Conservation (phyloP, 495 filamentous ascomycete species). For the Daldinia caldariorum region DNA sequence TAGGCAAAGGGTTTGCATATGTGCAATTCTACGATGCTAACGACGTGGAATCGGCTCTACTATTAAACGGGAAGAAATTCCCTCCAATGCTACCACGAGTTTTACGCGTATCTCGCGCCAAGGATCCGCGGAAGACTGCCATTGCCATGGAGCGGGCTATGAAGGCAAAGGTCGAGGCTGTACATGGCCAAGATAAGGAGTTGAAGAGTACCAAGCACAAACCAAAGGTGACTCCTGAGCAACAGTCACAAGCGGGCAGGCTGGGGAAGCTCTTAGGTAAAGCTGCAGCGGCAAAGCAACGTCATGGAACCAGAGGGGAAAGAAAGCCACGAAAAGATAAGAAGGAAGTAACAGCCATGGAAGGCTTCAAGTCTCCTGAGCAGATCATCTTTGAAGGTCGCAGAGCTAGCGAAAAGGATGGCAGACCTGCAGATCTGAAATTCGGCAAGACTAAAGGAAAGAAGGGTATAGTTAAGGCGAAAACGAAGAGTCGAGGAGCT, state of each 20-base stretch:
- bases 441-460: slow-evolving; percentile 67
- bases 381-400: slow-evolving; percentile 89
- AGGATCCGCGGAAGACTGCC: slow-evolving; percentile 75
- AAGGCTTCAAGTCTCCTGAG: slow-evolving; percentile 66
- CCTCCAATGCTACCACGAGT: slow-evolving; percentile 89
- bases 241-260: slow-evolving; percentile 79
- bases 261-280: slow-evolving; percentile 84
- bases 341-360: slow-evolving; percentile 43
- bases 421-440: slow-evolving; percentile 69
- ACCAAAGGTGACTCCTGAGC: slow-evolving; percentile 71
- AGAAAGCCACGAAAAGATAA: slow-evolving; percentile 47
- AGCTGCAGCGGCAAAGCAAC: slow-evolving; percentile 74
- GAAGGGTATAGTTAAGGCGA: slow-evolving; percentile 60
- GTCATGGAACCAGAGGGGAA: slow-evolving; percentile 50
- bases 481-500: slow-evolving; percentile 61
- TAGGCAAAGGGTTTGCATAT: slow-evolving; percentile 98
- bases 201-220: slow-evolving; percentile 61
- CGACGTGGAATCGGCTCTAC: slow-evolving; percentile 85
- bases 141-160: slow-evolving; percentile 55
- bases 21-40: slow-evolving; percentile 92
- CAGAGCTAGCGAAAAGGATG: slow-evolving; percentile 74
- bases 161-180: slow-evolving; percentile 37
- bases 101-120: slow-evolving; percentile 86
- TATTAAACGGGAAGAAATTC: slow-evolving; percentile 89
- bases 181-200: slow-evolving; percentile 40